Conservation (phyloP, 176 grass and related monocot genomes). For the Oryza meridionalis region DNA sequence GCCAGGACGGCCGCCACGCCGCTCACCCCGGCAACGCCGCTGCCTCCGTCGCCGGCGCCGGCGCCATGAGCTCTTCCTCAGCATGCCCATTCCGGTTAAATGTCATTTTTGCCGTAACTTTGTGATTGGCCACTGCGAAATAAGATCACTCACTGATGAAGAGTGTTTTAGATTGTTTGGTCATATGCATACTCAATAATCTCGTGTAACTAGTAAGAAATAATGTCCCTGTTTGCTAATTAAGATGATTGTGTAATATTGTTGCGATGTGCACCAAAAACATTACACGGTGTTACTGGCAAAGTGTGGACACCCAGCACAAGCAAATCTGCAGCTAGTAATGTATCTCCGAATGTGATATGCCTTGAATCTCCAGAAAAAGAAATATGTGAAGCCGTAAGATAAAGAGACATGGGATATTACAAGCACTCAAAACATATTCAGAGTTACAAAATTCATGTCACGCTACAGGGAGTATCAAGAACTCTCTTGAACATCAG, state of each 20-base stretch:
- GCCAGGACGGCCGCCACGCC: conserved; percentile 13
- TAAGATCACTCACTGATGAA: neutral
- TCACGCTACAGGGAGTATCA: conserved; percentile 16
- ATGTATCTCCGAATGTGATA: neutral
- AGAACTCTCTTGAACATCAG: conserved; percentile 23
- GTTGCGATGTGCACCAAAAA: neutral
- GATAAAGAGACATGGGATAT: neutral
- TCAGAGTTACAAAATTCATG: conserved; percentile 36
- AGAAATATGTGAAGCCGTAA: no score
- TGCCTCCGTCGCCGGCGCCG: neutral
- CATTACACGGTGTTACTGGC: neutral
- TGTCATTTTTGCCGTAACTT: neutral
- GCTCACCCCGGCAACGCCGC: neutral
- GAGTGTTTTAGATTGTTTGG: neutral
- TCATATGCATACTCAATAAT: no score
- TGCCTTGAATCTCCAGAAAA: neutral
- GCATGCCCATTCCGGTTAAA: conserved; percentile 24
- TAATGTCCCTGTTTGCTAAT: neutral
- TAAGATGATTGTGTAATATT: neutral
- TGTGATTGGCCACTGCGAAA: neutral
- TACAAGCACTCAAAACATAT: conserved; percentile 44
- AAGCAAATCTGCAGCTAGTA: neutral
- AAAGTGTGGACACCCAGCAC: neutral
- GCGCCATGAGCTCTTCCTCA: conserved; percentile 21
- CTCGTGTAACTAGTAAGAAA: conserved; percentile 9